Conservation (phyloP, 2,329 filamentous ascomycete species). For the Colletotrichum sp. region DNA sequence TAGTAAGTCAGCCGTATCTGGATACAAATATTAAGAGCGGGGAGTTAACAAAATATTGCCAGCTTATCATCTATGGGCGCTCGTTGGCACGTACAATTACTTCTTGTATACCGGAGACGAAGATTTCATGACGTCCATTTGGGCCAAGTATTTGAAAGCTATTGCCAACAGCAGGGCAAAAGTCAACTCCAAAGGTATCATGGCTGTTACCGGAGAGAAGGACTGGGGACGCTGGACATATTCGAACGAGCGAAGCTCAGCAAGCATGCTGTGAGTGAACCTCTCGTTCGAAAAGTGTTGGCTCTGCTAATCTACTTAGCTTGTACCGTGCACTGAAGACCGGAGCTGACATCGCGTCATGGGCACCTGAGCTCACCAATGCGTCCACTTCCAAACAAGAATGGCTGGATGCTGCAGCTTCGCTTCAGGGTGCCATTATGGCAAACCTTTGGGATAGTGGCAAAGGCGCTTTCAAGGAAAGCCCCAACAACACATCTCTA, state of each 20-base stretch:
- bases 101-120: background rate
- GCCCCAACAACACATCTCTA: conserved; percentile 53
- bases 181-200: background rate
- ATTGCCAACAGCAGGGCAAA: conserved; percentile 25
- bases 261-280: background rate
- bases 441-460: conserved; percentile 49
- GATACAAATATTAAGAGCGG: accelerated
- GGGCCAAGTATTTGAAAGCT: conserved; percentile 32
- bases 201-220: conserved; percentile 51
- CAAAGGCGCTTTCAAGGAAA: conserved; percentile 56
- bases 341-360: background rate
- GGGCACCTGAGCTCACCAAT: conserved; percentile 26
- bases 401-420: background rate
- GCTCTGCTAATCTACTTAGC: background rate
- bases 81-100: background rate
- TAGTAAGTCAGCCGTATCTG: background rate
- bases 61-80: background rate
- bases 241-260: background rate
- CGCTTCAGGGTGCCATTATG: conserved; percentile 37
- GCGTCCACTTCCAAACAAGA: conserved; percentile 45
- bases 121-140: conserved; percentile 8
- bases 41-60: accelerated
- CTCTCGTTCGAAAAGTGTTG: background rate
- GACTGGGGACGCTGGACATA: conserved; percentile 50
- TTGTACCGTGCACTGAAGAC: background rate